Evolutionary conservation across 148 eudicot genomes (phyloP).

Genomic region (Gaultheria prostrata): DNA sequence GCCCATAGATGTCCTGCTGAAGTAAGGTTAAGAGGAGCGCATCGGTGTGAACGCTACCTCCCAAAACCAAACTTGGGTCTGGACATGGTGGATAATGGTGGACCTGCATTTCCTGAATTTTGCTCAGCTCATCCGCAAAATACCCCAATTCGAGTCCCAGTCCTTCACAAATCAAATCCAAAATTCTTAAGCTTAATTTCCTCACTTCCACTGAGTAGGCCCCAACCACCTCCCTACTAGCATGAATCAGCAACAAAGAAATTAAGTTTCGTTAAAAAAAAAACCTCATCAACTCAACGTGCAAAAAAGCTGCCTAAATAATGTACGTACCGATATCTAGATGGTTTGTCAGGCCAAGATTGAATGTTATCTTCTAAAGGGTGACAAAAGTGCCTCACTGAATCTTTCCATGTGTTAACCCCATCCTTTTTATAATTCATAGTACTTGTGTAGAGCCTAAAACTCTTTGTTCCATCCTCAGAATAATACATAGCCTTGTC

Average conservation of each 20-base stretch:
- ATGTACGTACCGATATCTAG: too few species aligned
- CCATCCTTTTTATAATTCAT: background rate
- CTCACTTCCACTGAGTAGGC: conserved; percentile 9
- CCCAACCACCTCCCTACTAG: conserved; percentile 18
- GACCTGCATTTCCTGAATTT: background rate
- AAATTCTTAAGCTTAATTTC: conserved; percentile 6
- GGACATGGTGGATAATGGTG: background rate
- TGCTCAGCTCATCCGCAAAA: conserved; percentile 3
- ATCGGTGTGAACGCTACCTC: too few species aligned
- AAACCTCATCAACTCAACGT: too few species aligned
- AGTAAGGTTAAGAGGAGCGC: too few species aligned
- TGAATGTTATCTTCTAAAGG: too few species aligned
- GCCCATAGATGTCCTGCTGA: too few species aligned
- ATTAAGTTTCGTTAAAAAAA: too few species aligned
- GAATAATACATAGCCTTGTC: background rate
- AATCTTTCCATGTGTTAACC: conserved; percentile 21
- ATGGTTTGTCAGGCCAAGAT: too few species aligned
- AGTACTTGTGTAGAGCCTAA: background rate
- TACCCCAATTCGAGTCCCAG: conserved; percentile 15
- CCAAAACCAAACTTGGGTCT: too few species aligned
- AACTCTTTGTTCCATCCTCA: background rate
- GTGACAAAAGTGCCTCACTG: background rate
- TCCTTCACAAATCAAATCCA: conserved; percentile 23
- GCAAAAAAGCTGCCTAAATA: too few species aligned
- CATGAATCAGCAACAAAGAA: background rate